Conservation (phyloP, 2,329 filamentous ascomycete species). For the Trichoderma lentiforme region DNA sequence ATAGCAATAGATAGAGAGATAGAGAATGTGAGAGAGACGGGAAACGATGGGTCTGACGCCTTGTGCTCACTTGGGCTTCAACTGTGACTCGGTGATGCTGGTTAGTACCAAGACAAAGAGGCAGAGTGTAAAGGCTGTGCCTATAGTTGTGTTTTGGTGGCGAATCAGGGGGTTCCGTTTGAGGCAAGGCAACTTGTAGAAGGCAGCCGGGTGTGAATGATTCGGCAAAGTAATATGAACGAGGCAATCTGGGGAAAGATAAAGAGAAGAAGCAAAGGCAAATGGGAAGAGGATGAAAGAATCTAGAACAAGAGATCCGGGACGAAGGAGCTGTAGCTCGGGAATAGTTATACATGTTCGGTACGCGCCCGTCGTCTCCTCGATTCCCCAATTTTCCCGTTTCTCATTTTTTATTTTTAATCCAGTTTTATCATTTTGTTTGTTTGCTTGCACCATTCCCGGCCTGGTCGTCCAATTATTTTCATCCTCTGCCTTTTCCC, state of each 20-base stretch:
- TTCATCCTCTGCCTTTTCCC: background rate
- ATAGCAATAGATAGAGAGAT: background rate
- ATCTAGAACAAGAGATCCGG: background rate
- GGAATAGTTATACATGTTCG: conserved; percentile 7
- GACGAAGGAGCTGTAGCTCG: conserved; percentile 3
- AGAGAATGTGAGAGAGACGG: background rate
- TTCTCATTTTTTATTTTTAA: background rate
- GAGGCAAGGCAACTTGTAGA: background rate
- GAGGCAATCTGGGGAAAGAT: background rate
- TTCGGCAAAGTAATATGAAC: background rate
- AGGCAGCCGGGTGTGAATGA: background rate
- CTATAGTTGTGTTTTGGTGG: background rate
- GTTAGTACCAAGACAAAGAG: background rate
- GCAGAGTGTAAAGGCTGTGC: background rate
- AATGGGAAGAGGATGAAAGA: background rate
- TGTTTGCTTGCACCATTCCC: conserved; percentile 8
- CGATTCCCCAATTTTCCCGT: background rate
- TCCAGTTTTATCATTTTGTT: background rate
- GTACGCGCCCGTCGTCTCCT: conserved; percentile 2
- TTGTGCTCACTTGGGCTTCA: conserved; percentile 17
- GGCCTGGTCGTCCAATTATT: conserved; percentile 14
- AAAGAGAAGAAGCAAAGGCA: background rate
- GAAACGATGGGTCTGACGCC: conserved; percentile 11
- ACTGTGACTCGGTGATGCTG: background rate
- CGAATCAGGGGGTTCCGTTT: background rate